Evolutionary conservation across 192 early-diverging fungal species (phyloP).

Genomic region (Rhizoclosmatium globosum): DNA sequence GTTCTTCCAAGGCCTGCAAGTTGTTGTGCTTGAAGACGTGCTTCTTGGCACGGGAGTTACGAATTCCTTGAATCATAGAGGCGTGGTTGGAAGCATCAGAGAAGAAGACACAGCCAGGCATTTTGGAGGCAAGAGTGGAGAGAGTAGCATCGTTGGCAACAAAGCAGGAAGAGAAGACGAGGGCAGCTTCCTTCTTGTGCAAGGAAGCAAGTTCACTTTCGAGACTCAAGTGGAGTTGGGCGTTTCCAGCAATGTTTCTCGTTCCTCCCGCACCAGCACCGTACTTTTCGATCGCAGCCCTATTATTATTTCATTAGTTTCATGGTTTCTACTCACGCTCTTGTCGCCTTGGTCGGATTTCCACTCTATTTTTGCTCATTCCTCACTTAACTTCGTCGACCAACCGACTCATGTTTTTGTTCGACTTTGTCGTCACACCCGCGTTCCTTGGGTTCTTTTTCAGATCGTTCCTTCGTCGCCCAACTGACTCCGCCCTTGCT

Average conservation of each 20-base stretch:
- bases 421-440: too few species aligned
- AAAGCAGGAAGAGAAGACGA: constrained; percentile 97
- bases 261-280: constrained; percentile 99
- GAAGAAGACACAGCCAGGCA: constrained; percentile 92
- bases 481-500: too few species aligned
- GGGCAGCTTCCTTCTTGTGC: constrained; percentile 86
- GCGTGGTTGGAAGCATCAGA: constrained; percentile 94
- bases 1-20: constrained; percentile 83
- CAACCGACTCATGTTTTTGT: too few species aligned
- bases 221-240: constrained; percentile 90
- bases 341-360: too few species aligned
- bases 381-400: too few species aligned
- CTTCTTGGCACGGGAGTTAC: constrained; percentile 86
- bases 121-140: constrained; percentile 82
- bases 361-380: too few species aligned
- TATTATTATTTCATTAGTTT: constrained; percentile 28
- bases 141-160: constrained; percentile 96
- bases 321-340: too few species aligned
- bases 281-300: constrained; percentile 88
- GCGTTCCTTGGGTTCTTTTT: too few species aligned
- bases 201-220: constrained; percentile 91
- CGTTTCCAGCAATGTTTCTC: constrained; percentile 99
- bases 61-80: constrained; percentile 98
- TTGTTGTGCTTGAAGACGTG: constrained; percentile 94
- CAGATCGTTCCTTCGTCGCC: too few species aligned